Evolutionary conservation across 2,329 filamentous ascomycete species (phyloP).

Genomic region (Tolypocladium capitatum): DNA sequence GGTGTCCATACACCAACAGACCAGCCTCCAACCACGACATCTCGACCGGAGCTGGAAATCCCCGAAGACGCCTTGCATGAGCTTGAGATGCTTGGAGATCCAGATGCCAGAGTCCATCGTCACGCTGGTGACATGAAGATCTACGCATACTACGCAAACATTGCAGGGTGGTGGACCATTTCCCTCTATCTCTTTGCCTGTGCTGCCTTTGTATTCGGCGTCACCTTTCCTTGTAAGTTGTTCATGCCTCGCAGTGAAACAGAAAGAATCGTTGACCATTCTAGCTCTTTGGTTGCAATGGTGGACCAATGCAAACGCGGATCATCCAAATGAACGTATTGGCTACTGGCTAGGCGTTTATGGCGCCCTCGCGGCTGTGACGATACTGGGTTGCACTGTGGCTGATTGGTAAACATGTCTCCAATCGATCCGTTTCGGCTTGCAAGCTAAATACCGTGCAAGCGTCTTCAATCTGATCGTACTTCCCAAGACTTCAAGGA

Average conservation of each 20-base stretch:
- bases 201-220: constrained; percentile 7
- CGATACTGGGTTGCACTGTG: constrained; percentile 5
- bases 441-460: background rate
- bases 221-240: constrained; percentile 9
- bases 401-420: constrained; percentile 5
- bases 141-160: constrained; percentile 9
- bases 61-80: constrained; percentile 7
- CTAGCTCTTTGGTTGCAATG: constrained; percentile 12
- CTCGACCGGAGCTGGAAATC: constrained; percentile 4
- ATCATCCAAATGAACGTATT: constrained; percentile 7
- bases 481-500: constrained; percentile 14
- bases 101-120: constrained; percentile 2
- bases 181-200: constrained; percentile 8
- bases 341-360: constrained; percentile 11
- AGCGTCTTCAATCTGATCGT: constrained; percentile 10
- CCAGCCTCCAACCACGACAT: background rate
- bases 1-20: constrained; percentile 2
- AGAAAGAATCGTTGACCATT: background rate
- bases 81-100: constrained; percentile 6
- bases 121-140: constrained; percentile 6
- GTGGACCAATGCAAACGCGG: constrained; percentile 10
- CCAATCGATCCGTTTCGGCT: background rate
- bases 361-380: constrained; percentile 5
- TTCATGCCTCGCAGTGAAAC: background rate
- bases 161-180: constrained; percentile 5